Percentiles rank a stretch among this genome's conserved stretches.
These are phyloP conservation scores for Mortierella antarctica DNA, from an alignment of 192 early-diverging fungal genomes.

Conservation along the genomic window DNA sequence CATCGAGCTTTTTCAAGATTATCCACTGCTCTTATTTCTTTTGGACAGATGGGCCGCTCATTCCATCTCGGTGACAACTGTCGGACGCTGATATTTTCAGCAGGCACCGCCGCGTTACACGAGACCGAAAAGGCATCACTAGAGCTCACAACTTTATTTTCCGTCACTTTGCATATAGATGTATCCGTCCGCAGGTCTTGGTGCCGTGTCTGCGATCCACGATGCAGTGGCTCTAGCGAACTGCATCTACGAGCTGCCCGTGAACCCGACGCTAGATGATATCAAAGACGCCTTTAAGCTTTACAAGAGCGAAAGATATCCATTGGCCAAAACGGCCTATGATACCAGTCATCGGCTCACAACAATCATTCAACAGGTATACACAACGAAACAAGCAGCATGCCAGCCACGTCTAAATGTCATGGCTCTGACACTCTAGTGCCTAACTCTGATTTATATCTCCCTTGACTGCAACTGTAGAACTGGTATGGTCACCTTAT, in stretches of 20 bases:
- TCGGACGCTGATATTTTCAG: no score
- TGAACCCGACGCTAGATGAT: slow-evolving; percentile 10
- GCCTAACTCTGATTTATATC: background rate
- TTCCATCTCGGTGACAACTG: no score
- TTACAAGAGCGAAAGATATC: slow-evolving; percentile 26
- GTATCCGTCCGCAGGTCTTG: slow-evolving; percentile 37
- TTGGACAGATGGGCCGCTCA: no score
- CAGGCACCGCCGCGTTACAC: no score
- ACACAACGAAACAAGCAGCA: background rate
- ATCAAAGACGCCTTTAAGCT: slow-evolving; percentile 15
- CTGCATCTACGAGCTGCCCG: slow-evolving; percentile 27
- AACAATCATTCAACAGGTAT: slow-evolving; percentile 24
- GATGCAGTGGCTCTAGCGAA: slow-evolving; percentile 21
- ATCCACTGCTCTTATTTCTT: no score
- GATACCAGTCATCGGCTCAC: slow-evolving; percentile 33
- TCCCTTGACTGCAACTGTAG: background rate
- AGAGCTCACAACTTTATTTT: slow-evolving; percentile 1
- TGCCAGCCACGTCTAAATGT: background rate
- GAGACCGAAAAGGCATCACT: background rate
- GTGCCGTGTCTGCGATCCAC: slow-evolving; percentile 31
- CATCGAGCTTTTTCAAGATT: no score
- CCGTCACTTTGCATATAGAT: slow-evolving; percentile 6
- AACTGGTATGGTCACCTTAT: slow-evolving; percentile 26
- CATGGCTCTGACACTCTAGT: background rate
- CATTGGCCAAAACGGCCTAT: slow-evolving; percentile 21